Evolutionary conservation across 2,329 filamentous ascomycete species (phyloP), one percentile per base, ranked within the genome.

Genomic region (Byssoonygena ceratinophila): DNA sequence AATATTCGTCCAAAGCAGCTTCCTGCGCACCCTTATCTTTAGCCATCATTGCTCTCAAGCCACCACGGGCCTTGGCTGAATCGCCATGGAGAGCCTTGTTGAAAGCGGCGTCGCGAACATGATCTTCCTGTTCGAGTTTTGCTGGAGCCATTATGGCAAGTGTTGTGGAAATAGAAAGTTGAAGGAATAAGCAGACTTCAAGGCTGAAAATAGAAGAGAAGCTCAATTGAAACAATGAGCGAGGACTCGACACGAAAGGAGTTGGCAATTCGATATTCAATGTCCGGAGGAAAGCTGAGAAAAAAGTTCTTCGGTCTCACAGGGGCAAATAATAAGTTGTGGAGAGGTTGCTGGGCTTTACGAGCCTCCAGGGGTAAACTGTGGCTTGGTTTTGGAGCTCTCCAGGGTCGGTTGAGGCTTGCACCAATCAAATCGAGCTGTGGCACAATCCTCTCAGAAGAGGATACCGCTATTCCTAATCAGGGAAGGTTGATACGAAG

Each of bases 1-100:
- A 94, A 74, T 95, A 95, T 69, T 94, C 87, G 65, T 92, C 86
- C 25, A 90, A 80, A 44, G 88, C 88, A 49, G 84, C 83, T 68
- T 88, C 81, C 66, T 94, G 86, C 6, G 88, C 87, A 27, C 75
- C 74, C 65, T 77, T 74, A 69, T 92, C 84, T 76, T 98, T 98
- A 67, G 77, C 76, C 64, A 94, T 76, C 82, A 96, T 90, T 51
- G 91, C 87, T 61, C 80, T 74, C 62, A 96, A 79, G 60, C 87
- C 87, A 64, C 84, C 86, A 53, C 76, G 72, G 41, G 81, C 80
- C 65, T 82, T 71, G 46, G 87, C 76, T 51, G 87, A 88, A 58
- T 78, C 75, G 60, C 79, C 87, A 71, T 96, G 90, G 76, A 95
- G 77, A 60, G 82, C 87, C 74, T 88, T 86, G 77, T 87, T 90